Evolutionary conservation across 441 rosid genomes (phyloP).

Genomic region (Arabidopsis lyrata): DNA sequence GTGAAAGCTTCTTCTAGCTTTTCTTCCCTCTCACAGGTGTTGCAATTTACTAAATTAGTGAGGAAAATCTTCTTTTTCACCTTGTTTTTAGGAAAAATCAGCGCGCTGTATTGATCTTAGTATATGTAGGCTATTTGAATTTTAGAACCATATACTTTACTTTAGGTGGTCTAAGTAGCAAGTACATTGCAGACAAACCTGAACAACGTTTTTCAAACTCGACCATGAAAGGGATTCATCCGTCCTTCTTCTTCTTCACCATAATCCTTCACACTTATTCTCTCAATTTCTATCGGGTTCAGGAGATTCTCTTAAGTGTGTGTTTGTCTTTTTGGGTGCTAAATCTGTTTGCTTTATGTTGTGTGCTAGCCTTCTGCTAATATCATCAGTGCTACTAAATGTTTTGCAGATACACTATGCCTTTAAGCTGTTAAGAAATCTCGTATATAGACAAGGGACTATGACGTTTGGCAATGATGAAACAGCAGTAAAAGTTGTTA

Average conservation of each 20-base stretch:
- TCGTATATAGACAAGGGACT: slow-evolving; percentile 74
- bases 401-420: slow-evolving; percentile 74
- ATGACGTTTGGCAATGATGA: slow-evolving; percentile 82
- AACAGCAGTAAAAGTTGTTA: slow-evolving; percentile 62
- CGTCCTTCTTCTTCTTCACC: too few species aligned
- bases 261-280: too few species aligned
- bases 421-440: slow-evolving; percentile 76
- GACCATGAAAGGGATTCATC: slow-evolving; percentile 58
- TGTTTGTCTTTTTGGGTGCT: neutral
- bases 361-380: slow-evolving; percentile 10
- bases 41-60: neutral
- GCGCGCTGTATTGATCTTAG: neutral
- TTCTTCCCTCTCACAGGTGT: slow-evolving; percentile 1
- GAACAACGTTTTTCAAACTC: neutral
- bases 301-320: too few species aligned
- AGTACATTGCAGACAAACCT: neutral
- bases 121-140: slow-evolving; percentile 5
- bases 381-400: slow-evolving; percentile 23
- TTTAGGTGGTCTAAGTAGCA: neutral
- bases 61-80: neutral
- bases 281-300: too few species aligned
- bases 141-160: neutral
- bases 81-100: neutral
- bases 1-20: neutral
- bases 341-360: slow-evolving; percentile 20